Percentiles rank a stretch among this genome's conserved stretches.
These are phyloP conservation scores for Pholiota molesta DNA, from an alignment of 768 basidiomycete species.

Conservation along the genomic window DNA sequence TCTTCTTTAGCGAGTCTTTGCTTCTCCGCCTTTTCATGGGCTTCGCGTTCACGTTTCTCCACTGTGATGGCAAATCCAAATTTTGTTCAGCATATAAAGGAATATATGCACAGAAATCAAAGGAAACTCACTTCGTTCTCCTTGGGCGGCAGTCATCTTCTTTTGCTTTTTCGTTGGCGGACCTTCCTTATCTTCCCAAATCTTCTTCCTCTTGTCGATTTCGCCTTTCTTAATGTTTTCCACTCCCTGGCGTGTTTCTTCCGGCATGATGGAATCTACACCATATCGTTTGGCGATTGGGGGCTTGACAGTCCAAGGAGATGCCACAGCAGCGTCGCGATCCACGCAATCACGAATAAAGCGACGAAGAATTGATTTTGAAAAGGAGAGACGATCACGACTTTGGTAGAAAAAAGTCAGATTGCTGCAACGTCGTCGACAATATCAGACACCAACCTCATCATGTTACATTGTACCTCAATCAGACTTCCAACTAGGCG, in stretches of 20 bases:
- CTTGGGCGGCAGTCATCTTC: conserved; percentile 72
- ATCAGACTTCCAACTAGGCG: conserved; percentile 77
- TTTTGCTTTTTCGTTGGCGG: conserved; percentile 84
- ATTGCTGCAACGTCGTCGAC: conserved; percentile 5
- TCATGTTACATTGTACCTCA: conserved; percentile 78
- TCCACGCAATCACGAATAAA: conserved; percentile 96
- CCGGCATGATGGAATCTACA: conserved; percentile 84
- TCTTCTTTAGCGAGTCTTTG: conserved; percentile 69
- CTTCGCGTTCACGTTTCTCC: conserved; percentile 72
- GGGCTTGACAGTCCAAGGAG: conserved; percentile 95
- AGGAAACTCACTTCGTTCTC: conserved; percentile 63
- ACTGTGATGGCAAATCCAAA: conserved; percentile 34
- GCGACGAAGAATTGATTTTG: conserved; percentile 94
- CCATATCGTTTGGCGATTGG: conserved; percentile 84
- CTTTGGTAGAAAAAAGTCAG: conserved; percentile 40
- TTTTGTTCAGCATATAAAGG: conserved; percentile 26
- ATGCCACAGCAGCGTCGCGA: conserved; percentile 88
- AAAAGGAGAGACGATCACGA: conserved; percentile 94
- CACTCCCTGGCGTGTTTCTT: conserved; percentile 78
- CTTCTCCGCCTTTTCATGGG: conserved; percentile 68
- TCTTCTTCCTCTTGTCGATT: conserved; percentile 91
- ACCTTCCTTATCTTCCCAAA: conserved; percentile 87
- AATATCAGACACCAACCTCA: conserved; percentile 61
- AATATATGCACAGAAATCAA: conserved; percentile 11
- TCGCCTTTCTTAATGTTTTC: conserved; percentile 83